A percentile compares a stretch with the other conserved stretches of the same genome.
Evolutionary conservation across 805 yeast genomes (phyloP).

Genomic region (Saitoella complicata): DNA sequence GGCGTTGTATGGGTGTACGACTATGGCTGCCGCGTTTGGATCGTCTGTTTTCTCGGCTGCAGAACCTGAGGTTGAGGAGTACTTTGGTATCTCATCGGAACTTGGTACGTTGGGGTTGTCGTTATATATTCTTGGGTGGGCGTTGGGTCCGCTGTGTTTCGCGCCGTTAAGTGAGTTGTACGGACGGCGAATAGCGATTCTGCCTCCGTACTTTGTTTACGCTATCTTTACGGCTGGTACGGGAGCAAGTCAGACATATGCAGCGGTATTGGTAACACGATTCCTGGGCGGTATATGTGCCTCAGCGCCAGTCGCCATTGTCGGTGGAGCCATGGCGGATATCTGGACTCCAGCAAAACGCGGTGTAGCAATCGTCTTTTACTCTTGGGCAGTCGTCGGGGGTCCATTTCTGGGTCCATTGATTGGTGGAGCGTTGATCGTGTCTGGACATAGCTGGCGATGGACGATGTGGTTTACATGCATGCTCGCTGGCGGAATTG

Average conservation of each 20-base stretch:
- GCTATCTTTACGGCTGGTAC: constrained; percentile 32
- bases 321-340: constrained; percentile 47
- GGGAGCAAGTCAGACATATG: constrained; percentile 34
- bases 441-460: constrained; percentile 36
- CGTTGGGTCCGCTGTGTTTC: constrained; percentile 45
- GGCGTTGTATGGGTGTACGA: constrained; percentile 30
- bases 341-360: constrained; percentile 33
- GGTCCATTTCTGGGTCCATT: constrained; percentile 33
- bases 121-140: constrained; percentile 36
- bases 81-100: constrained; percentile 31
- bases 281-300: constrained; percentile 46
- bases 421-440: constrained; percentile 32
- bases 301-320: constrained; percentile 42
- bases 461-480: constrained; percentile 41
- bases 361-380: constrained; percentile 38
- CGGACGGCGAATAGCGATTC: constrained; percentile 29
- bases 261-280: constrained; percentile 36
- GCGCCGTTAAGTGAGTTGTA: constrained; percentile 34
- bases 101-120: constrained; percentile 38
- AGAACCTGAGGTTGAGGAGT: constrained; percentile 28
- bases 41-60: constrained; percentile 52
- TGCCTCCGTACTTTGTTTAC: constrained; percentile 27
- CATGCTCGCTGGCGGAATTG: constrained; percentile 23
- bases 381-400: constrained; percentile 30
- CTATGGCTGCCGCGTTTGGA: constrained; percentile 43